A percentile compares a stretch with the other conserved stretches of the same genome.
These are phyloP conservation scores for Fusarium algeriense DNA, from an alignment of 2,329 filamentous ascomycete species.

Conservation along the genomic window DNA sequence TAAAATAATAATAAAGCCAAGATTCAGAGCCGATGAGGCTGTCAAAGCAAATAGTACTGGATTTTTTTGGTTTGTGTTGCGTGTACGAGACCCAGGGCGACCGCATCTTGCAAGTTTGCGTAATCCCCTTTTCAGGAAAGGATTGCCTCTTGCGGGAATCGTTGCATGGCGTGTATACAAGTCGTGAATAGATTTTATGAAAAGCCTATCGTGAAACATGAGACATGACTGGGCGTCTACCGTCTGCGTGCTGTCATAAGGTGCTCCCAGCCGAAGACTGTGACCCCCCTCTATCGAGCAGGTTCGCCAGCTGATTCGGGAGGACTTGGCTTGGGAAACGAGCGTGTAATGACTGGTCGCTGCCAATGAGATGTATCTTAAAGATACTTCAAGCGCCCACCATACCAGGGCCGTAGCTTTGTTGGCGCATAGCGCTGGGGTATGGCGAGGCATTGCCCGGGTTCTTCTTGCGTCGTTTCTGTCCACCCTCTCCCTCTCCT, in stretches of 20 bases:
- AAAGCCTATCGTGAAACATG: constrained; percentile 27
- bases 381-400: constrained; percentile 62
- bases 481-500: constrained; percentile 75
- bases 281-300: constrained; percentile 23
- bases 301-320: constrained; percentile 20
- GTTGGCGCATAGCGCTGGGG: constrained; percentile 60
- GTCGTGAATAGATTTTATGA: constrained; percentile 38
- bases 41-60: constrained; percentile 33
- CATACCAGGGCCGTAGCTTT: constrained; percentile 70
- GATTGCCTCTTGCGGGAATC: constrained; percentile 45
- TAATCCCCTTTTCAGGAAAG: constrained; percentile 23
- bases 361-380: background rate
- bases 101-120: constrained; percentile 26
- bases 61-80: constrained; percentile 34
- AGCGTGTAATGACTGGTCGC: background rate
- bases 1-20: constrained; percentile 17
- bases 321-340: constrained; percentile 6
- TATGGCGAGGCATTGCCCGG: constrained; percentile 59
- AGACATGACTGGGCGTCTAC: constrained; percentile 21
- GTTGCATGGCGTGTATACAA: constrained; percentile 49
- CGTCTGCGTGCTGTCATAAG: constrained; percentile 11
- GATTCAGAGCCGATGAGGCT: constrained; percentile 37
- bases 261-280: constrained; percentile 7
- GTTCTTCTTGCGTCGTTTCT: constrained; percentile 75
- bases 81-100: constrained; percentile 25